These are phyloP conservation scores for Schizosaccharomyces cryophilus DNA, from an alignment of 805 yeast species.

Conservation along the genomic window DNA sequence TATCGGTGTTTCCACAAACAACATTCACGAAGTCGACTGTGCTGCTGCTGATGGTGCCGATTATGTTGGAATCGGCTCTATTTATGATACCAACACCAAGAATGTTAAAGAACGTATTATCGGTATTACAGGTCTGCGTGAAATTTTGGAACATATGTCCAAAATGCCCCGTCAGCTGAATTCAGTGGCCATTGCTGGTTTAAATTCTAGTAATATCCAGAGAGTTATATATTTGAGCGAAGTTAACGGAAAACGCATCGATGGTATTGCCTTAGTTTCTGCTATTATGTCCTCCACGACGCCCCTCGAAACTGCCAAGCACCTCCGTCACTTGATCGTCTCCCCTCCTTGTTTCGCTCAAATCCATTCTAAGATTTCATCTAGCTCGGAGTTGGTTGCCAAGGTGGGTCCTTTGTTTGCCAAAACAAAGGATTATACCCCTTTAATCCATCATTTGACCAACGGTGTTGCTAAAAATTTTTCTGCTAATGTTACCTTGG, in stretches of 20 bases:
- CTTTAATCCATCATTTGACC: conserved; percentile 69
- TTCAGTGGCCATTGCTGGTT: conserved; percentile 64
- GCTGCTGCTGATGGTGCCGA: conserved; percentile 33
- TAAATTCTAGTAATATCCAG: conserved; percentile 36
- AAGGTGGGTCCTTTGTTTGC: conserved; percentile 10
- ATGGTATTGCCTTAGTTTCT: conserved; percentile 80
- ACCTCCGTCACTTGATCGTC: conserved; percentile 15
- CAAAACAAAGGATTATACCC: conserved; percentile 17
- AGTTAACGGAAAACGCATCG: conserved; percentile 23
- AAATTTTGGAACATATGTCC: conserved; percentile 18
- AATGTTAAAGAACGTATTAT: conserved; percentile 36
- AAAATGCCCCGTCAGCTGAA: conserved; percentile 16
- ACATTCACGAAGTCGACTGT: conserved; percentile 27
- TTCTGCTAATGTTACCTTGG: conserved; percentile 66
- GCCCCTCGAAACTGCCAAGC: conserved; percentile 27
- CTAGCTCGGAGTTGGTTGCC: conserved; percentile 3
- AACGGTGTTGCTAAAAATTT: conserved; percentile 72
- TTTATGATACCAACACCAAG: conserved; percentile 54
- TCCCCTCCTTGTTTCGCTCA: conserved; percentile 12
- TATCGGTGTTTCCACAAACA: conserved; percentile 53
- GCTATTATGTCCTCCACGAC: conserved; percentile 45
- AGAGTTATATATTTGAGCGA: conserved; percentile 15
- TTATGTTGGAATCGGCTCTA: conserved; percentile 67
- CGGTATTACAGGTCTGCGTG: conserved; percentile 23
- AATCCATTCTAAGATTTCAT: neutral